Base-by-base conservation (phyloP, 2,329 filamentous ascomycete species). In the Aschersonia sp. region DNA sequence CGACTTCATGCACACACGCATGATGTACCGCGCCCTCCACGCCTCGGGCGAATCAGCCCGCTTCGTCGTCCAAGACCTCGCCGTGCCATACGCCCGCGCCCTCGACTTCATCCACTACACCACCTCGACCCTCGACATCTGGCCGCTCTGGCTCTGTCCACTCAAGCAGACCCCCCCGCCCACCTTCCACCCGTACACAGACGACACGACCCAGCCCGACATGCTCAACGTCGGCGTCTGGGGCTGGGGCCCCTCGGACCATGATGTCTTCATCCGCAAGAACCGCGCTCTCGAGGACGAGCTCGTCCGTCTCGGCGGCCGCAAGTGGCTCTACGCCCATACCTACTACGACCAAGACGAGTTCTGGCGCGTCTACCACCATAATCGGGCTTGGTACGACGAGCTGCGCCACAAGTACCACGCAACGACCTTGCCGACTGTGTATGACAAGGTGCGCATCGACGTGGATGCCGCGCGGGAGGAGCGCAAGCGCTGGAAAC, bases 271-370 rank as follows among this genome's bases (percentile, higher is more conserved):
- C 57, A 70, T 89, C 2, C 60, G 65, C 40, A 77, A 78, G 55
- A 94, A 94, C 64, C 75, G 82, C 32, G 72, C 72, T 43, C 71
- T 94, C 28, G 88, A 94, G 66, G 65, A 69, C 28, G 83, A 84
- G 58, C 75, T 89, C 4, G 69, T 70, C 45, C 72, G 78, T 53
- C 73, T 92, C 1, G 80, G 81, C 44, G 88, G 87, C 2, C 78
- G 84, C 69, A 94, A 94, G 68, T 92, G 86, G 84, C 69, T 94
- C 9, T 94, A 94, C 63, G 86, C 87, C 3, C 84, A 91, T 58
- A 84, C 85, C 0, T 94, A 89, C 66, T 92, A 92, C 62, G 73
- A 75, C n/a, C 75, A 84, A 58, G 66, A 73, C 0, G 78, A 85
- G 58, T 88, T 85, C 64, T 85, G 81, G 80, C 56, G 65, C 35